phyloP scores from a whole-genome alignment of 257 asterid species.

The Primulina huaijiensis region DNA sequence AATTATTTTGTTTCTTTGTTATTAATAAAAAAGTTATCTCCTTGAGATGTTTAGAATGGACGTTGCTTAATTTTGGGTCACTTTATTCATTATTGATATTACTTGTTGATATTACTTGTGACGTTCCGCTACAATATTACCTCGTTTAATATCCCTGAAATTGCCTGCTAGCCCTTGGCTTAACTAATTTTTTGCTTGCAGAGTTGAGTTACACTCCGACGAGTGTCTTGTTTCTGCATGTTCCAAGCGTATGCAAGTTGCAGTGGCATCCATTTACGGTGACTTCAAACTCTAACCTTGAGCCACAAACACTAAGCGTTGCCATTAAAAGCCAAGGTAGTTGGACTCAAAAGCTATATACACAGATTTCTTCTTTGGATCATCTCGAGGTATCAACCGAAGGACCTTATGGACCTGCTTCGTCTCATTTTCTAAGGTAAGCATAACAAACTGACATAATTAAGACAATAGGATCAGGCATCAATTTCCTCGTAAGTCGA shows the following conservation, averaged over 20 bases:
- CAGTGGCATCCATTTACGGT: constrained; percentile 51
- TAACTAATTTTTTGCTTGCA: not conserved
- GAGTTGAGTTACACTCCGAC: constrained; percentile 34
- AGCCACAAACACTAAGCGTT: constrained; percentile 33
- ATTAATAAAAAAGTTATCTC: no score
- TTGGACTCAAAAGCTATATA: constrained; percentile 38
- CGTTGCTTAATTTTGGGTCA: no score
- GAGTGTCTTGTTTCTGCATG: constrained; percentile 34
- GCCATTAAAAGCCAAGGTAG: constrained; percentile 34
- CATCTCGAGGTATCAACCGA: constrained; percentile 32
- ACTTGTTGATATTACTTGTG: no score
- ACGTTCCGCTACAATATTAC: no score
- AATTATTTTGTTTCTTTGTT: no score
- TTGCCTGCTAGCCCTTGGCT: not conserved
- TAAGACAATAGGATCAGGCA: not conserved
- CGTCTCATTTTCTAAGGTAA: constrained; percentile 36
- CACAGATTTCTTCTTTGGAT: constrained; percentile 31
- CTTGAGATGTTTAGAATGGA: no score
- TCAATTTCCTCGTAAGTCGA: no score
- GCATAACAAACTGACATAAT: not conserved
- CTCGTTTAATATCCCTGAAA: no score
- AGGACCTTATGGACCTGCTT: constrained; percentile 48
- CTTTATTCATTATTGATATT: no score
- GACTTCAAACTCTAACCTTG: constrained; percentile 35
- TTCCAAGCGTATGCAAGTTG: constrained; percentile 38